Evolutionary conservation across 2,329 filamentous ascomycete genomes (phyloP).

Genomic region (Blastomyces gilchristii): DNA sequence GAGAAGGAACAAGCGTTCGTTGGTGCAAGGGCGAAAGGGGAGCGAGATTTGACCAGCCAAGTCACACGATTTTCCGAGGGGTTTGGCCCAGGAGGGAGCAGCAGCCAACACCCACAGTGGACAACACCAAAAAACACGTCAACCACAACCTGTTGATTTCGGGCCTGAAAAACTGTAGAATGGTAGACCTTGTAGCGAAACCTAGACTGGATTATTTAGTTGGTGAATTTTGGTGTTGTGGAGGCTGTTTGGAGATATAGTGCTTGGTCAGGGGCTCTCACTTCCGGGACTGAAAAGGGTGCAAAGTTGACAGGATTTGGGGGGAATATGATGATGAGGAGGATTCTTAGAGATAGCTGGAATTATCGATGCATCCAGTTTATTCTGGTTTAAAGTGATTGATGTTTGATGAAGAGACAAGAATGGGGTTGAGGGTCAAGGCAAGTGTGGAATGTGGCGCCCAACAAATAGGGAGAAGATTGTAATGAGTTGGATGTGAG

Average conservation of each 20-base stretch:
- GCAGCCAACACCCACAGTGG: background rate
- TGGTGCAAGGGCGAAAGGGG: slow-evolving; percentile 21
- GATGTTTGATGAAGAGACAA: slow-evolving; percentile 16
- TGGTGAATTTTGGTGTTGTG: background rate
- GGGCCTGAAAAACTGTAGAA: background rate
- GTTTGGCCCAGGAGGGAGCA: background rate
- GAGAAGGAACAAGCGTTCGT: slow-evolving; percentile 22
- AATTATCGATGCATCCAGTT: background rate
- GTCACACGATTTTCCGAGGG: background rate
- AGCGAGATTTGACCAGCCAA: background rate
- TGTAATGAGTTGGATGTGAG: slow-evolving; percentile 15
- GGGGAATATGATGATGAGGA: background rate
- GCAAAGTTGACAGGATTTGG: background rate
- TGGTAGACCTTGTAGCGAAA: background rate
- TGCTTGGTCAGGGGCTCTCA: background rate
- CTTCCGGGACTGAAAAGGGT: background rate
- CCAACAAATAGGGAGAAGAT: slow-evolving; percentile 16
- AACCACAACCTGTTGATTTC: background rate
- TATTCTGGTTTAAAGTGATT: slow-evolving; percentile 15
- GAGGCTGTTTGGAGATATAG: background rate
- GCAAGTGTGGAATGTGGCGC: background rate
- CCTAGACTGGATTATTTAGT: slow-evolving; percentile 2
- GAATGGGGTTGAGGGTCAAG: slow-evolving; percentile 20
- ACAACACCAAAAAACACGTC: slow-evolving; percentile 1
- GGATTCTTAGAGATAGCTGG: background rate